These are phyloP conservation scores for Alternaria triticimaculans DNA, from an alignment of 2,329 filamentous ascomycete genomes.

Conservation along the genomic window DNA sequence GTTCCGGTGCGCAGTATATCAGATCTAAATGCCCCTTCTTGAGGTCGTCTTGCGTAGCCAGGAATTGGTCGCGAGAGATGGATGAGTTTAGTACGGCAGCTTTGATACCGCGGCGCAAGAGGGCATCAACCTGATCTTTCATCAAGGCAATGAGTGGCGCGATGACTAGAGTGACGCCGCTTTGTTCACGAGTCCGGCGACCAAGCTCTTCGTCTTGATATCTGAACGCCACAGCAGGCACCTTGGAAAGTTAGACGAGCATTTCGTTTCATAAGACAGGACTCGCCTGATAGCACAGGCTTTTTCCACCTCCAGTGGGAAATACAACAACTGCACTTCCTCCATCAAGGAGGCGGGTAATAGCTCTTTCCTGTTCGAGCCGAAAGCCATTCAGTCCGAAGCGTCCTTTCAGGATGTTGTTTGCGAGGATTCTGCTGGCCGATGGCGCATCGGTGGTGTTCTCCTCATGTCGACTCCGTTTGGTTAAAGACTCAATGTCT, in stretches of 20 bases:
- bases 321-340: conserved; percentile 59
- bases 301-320: conserved; percentile 96
- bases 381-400: conserved; percentile 54
- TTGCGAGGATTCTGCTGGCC: conserved; percentile 31
- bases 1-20: conserved; percentile 93
- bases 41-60: conserved; percentile 64
- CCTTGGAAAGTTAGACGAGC: conserved; percentile 16
- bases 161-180: conserved; percentile 86
- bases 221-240: conserved; percentile 53
- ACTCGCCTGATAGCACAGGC: conserved; percentile 85
- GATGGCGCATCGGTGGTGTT: neutral
- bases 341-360: conserved; percentile 53
- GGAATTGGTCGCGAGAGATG: conserved; percentile 61
- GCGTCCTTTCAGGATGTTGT: conserved; percentile 47
- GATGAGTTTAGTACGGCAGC: conserved; percentile 80
- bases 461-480: conserved; percentile 2
- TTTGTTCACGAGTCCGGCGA: conserved; percentile 63
- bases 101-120: conserved; percentile 72
- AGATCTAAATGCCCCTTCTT: conserved; percentile 75
- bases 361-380: conserved; percentile 56
- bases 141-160: conserved; percentile 92
- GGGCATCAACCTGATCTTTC: conserved; percentile 91
- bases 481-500: neutral
- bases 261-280: neutral
- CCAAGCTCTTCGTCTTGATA: conserved; percentile 47